Evolutionary conservation across 345 rosid species (phyloP), one percentile per base, ranked within the genome.

Genomic region (Eucalyptus pauciflora): DNA sequence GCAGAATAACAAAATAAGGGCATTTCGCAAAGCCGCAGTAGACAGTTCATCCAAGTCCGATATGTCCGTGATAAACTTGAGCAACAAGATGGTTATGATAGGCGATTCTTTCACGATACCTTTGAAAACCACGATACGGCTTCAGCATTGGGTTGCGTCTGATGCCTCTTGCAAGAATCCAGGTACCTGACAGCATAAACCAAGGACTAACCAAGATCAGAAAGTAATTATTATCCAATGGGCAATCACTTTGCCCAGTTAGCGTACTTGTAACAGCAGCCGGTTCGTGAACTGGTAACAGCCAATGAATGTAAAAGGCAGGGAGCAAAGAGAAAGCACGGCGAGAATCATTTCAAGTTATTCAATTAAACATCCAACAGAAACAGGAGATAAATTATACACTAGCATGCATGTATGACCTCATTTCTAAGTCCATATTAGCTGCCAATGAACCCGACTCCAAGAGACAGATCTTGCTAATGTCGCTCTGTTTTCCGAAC

Each of bases 141-240:
- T 20, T 88, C 87, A 79, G 91, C 79, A 58, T 91, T 94, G 49
- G 94, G 94, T 45, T 14, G 90, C 88, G 87, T 91, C 5, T 85
- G 89, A 76, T 90, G 94, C 90, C 67, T 92, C 89, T 87, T 90
- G 90, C 96, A 94, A 87, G 90, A 93, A 89, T 91, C 90, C 67
- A 88, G 87, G 67, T 93, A 94, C 91, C 96, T 94, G 56, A 83
- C 87, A 90, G 37, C 4, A 48, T 14, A 27, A 48, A 85, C 12
- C 56, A 85, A 85, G 87, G 12, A 85, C 43, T 31, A 49, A 85
- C 58, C 51, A 85, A 85, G 4, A 85, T 85, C 58, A 50, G 56
- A 49, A 85, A 85, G 27, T 10, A 76, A 76, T 41, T 37, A 41
- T 76, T 2, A 76, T 41, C 83, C 83, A 22, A 41, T 22, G 29